These are phyloP conservation scores for Toxicodendron radicans DNA, from an alignment of 345 rosid genomes.

Conservation along the genomic window DNA sequence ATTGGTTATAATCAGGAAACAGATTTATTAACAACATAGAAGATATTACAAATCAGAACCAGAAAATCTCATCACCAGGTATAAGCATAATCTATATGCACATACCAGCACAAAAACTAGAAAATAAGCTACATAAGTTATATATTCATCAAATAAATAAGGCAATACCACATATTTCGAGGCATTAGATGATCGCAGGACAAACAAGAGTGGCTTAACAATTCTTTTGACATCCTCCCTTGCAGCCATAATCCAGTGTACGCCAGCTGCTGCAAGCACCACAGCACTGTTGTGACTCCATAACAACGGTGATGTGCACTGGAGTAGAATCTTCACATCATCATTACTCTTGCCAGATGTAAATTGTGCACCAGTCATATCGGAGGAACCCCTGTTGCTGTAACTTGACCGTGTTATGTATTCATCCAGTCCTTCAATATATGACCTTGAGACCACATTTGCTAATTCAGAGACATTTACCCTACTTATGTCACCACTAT, in stretches of 20 bases:
- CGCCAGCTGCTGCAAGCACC: conserved; percentile 87
- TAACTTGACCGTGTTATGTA: conserved; percentile 64
- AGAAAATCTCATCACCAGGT: not conserved
- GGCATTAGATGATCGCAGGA: conserved; percentile 78
- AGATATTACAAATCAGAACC: not conserved
- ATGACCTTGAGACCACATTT: conserved; percentile 58
- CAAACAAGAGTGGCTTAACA: conserved; percentile 86
- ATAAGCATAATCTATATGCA: not conserved
- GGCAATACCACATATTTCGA: conserved; percentile 88
- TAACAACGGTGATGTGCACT: conserved; percentile 85
- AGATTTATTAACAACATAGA: not conserved
- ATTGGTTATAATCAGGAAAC: not conserved
- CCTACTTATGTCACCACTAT: conserved; percentile 28
- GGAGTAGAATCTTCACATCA: conserved; percentile 76
- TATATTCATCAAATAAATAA: not conserved
- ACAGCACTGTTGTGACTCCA: conserved; percentile 97
- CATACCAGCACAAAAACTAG: not conserved
- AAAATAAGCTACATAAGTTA: not conserved
- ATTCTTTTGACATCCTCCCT: conserved; percentile 68
- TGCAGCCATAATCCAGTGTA: conserved; percentile 96
- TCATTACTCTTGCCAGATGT: conserved; percentile 67
- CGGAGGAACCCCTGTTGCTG: conserved; percentile 33
- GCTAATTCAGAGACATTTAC: conserved; percentile 45
- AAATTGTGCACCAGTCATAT: conserved; percentile 45
- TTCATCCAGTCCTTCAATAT: conserved; percentile 94